These are phyloP conservation scores for Alnus glutinosa DNA, from an alignment of 306 rosid species.

Conservation along the genomic window DNA sequence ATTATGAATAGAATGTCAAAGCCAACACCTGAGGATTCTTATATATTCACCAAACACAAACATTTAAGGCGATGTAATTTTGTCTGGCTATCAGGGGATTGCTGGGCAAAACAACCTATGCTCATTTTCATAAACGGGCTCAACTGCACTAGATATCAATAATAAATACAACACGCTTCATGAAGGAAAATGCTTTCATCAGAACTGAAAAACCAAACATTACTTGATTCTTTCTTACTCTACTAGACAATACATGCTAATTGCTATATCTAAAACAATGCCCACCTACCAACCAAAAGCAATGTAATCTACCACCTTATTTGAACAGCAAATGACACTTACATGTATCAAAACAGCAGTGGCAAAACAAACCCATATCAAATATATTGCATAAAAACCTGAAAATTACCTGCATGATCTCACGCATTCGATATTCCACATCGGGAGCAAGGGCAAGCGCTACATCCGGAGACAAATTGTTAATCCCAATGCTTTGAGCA, in stretches of 20 bases:
- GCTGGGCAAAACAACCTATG: not conserved
- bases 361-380: not conserved
- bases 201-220: not conserved
- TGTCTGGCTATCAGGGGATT: not conserved
- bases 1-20: not conserved
- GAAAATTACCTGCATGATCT: slow-evolving; percentile 80
- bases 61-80: not conserved
- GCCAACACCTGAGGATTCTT: not conserved
- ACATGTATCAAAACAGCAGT: slow-evolving; percentile 1
- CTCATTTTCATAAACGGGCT: not conserved
- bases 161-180: not conserved
- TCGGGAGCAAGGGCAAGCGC: slow-evolving; percentile 83
- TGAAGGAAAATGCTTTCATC: not conserved
- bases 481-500: slow-evolving; percentile 82
- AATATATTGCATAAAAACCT: not conserved
- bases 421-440: slow-evolving; percentile 91
- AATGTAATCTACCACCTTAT: not conserved
- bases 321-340: not conserved
- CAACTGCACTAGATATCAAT: not conserved
- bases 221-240: not conserved
- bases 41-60: not conserved
- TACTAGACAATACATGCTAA: not conserved
- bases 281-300: not conserved
- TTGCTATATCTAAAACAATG: not conserved
- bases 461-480: slow-evolving; percentile 76